These are phyloP conservation scores for Limnomonas spitsbergensis DNA, from an alignment of 139 green algal species.

Conservation along the genomic window DNA sequence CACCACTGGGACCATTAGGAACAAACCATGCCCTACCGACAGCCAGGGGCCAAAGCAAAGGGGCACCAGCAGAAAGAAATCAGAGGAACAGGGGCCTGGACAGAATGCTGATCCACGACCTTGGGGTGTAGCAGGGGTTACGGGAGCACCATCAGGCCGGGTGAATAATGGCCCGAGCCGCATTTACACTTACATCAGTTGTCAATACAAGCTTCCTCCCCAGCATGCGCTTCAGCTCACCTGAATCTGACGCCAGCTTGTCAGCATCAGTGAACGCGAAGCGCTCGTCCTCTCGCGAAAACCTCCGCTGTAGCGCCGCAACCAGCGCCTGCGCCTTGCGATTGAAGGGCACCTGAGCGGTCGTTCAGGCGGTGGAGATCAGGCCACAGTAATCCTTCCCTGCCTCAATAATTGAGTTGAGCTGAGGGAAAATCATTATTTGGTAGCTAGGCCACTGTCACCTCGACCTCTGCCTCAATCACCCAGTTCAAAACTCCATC, in stretches of 20 bases:
- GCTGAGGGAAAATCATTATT: too few relatives aligned
- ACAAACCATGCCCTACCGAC: too few relatives aligned
- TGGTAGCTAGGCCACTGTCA: too few relatives aligned
- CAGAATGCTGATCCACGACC: background rate
- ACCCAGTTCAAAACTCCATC: too few relatives aligned
- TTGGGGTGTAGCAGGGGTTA: background rate
- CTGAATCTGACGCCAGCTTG: background rate
- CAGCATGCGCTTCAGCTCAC: background rate
- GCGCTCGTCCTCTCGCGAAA: background rate
- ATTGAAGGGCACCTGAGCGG: background rate
- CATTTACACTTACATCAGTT: too few relatives aligned
- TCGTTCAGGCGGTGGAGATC: too few relatives aligned
- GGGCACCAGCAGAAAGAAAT: background rate
- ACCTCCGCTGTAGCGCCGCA: background rate
- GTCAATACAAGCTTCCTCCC: background rate
- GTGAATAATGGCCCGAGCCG: background rate
- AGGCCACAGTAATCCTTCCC: too few relatives aligned
- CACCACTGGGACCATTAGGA: too few relatives aligned
- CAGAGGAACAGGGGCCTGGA: background rate
- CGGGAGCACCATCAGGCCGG: background rate
- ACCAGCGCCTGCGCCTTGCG: background rate
- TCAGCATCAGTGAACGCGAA: background rate
- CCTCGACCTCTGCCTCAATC: too few relatives aligned
- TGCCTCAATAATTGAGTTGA: too few relatives aligned
- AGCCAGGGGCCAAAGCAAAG: too few relatives aligned